phyloP scores from a whole-genome alignment of 345 rosid genomes.

The Eucalyptus decipiens region DNA sequence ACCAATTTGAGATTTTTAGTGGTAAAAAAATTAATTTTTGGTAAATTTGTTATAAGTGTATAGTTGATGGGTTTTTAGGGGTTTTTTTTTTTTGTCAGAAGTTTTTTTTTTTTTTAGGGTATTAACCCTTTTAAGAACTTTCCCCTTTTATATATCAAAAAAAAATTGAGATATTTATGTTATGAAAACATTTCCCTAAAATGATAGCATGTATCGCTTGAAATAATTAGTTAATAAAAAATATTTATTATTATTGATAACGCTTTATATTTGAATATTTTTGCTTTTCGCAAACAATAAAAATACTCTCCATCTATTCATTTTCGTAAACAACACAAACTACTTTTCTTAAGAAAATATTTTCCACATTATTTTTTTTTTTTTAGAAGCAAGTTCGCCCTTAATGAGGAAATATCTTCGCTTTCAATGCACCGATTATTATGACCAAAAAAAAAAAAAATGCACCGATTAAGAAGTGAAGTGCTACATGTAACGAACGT shows the following conservation, averaged over 20 bases:
- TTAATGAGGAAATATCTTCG: background rate
- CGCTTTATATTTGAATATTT: background rate
- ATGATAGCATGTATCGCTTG: fast-evolving
- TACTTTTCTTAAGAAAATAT: background rate
- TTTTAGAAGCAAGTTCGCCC: background rate
- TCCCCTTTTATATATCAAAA: no score
- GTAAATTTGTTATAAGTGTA: fast-evolving
- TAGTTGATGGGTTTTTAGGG: no score
- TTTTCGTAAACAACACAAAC: background rate
- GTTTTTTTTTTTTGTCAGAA: no score
- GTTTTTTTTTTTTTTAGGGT: no score
- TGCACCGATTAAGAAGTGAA: background rate
- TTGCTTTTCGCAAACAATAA: background rate
- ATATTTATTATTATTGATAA: background rate
- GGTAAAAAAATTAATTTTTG: fast-evolving
- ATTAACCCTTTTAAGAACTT: no score
- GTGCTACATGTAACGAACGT: background rate
- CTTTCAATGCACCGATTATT: background rate
- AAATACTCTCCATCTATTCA: background rate
- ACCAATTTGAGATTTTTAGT: fast-evolving
- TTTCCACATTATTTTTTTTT: background rate
- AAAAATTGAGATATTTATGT: no score
- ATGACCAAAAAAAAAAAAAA: no score
- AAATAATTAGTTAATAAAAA: background rate
- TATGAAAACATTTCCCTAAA: no score